Evolutionary conservation across 2,329 filamentous ascomycete genomes (phyloP), one percentile per base, ranked within the genome.

Genomic region (Xylaria sp.): DNA sequence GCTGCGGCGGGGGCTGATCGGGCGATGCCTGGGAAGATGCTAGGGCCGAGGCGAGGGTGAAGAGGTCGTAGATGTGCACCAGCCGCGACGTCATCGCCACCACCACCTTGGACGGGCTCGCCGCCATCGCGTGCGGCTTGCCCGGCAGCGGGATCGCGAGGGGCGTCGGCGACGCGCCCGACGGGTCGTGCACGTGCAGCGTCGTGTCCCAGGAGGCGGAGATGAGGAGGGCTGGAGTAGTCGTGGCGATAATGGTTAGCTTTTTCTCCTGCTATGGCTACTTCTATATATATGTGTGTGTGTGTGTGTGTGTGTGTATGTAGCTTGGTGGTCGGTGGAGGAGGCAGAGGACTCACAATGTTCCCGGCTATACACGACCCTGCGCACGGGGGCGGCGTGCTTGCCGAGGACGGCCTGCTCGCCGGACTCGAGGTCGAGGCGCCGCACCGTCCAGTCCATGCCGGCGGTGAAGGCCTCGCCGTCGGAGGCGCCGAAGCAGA

Each of bases 141-240:
- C 87, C 89, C 0, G 90, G 91, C 19, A 96, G 86, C 2, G 81
- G 75, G 51, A 97, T 81, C 41, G 78, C 82, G 41, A 88, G 81
- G n/a, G 85, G 85, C 24, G 73, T 65, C 62, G 78, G 78, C 21
- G 69, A 80, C 56, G 74, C 77, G 67, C 75, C 75, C 64, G 70
- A 76, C 44, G 87, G 78, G 66, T 88, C 82, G 77, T 96, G 91
- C 53, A 97, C 81, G 71, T 96, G 92, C 41, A 99, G 80, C 6
- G 90, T 96, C 57, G 83, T 86, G 73, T 99, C 93, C 94, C 94
- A 99, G 5, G 92, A 95, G 48, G 90, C 90, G 50, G 92, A 96
- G 62, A 97, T 80, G 53, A 99, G 82, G 59, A 97, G 78, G 44
- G 83, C 84, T 86, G 60, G 8, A 6, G 41, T 26, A 26, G n/a